Percentiles rank a stretch among this genome's conserved stretches.
These are phyloP conservation scores for Ceratocystis albifundus DNA, from an alignment of 2,329 filamentous ascomycete genomes.

Conservation along the genomic window DNA sequence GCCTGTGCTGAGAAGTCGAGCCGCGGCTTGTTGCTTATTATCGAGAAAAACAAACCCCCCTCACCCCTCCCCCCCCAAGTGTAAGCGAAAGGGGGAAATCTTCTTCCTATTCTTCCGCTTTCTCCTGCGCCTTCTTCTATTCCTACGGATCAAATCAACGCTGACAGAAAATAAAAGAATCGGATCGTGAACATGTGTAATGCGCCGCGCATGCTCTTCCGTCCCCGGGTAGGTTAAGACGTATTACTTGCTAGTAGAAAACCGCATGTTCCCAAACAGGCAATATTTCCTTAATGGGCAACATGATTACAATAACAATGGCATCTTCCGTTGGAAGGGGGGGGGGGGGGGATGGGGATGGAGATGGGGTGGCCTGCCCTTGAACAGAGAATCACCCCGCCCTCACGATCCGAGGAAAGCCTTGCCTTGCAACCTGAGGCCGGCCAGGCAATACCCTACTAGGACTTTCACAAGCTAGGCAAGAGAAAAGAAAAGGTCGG, in stretches of 20 bases:
- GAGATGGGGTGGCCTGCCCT: background rate
- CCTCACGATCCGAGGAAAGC: background rate
- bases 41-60: background rate
- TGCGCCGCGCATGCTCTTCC: background rate
- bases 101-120: background rate
- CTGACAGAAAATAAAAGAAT: background rate
- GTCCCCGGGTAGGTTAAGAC: background rate
- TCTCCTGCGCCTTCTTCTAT: background rate
- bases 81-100: background rate
- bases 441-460: background rate
- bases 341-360: too few species aligned
- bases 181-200: background rate
- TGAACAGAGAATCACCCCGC: background rate
- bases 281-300: background rate
- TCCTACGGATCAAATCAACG: background rate
- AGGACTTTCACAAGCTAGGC: background rate
- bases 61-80: too few species aligned
- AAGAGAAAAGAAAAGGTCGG: background rate
- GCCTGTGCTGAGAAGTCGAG: background rate
- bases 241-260: background rate
- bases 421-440: slow-evolving; percentile 1
- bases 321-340: background rate
- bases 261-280: background rate
- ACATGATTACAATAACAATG: background rate
- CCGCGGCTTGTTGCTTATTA: background rate